Conservation (phyloP, 1,284 basidiomycete species). For the Lentinula novae-zelandiae region DNA sequence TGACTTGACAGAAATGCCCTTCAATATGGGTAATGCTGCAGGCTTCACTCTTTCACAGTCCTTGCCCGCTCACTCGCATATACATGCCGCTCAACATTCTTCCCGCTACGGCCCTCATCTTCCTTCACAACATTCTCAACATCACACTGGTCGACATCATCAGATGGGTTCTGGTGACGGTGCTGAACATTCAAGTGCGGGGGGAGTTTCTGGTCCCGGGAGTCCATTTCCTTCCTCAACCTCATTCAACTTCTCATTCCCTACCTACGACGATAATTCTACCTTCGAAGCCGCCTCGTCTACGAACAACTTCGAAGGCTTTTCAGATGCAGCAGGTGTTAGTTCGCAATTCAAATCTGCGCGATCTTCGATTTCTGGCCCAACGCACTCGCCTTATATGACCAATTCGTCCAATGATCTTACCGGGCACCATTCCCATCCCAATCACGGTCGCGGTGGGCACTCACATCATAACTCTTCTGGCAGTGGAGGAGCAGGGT, state of each 20-base stretch:
- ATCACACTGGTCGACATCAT: constrained; percentile 2
- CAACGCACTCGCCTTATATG: constrained; percentile 5
- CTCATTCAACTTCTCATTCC: constrained; percentile 73
- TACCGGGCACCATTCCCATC: constrained; percentile 7
- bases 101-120: not conserved
- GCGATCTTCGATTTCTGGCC: constrained; percentile 16
- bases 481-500: not conserved
- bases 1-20: constrained; percentile 62
- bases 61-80: constrained; percentile 19
- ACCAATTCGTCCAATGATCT: not conserved
- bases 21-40: constrained; percentile 20
- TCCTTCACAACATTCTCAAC: not conserved
- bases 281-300: constrained; percentile 15
- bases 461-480: constrained; percentile 4
- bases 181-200: not conserved
- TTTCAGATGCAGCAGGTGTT: not conserved
- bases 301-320: constrained; percentile 1
- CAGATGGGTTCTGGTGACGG: constrained; percentile 18
- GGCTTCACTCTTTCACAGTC: constrained; percentile 12
- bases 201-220: constrained; percentile 32
- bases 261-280: constrained; percentile 68
- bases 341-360: not conserved
- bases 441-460: not conserved
- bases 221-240: constrained; percentile 67
- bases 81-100: not conserved